Evolutionary conservation across 148 eudicot genomes (phyloP), one percentile per base, ranked within the genome.

Genomic region (Vaccinium vitisidaea): DNA sequence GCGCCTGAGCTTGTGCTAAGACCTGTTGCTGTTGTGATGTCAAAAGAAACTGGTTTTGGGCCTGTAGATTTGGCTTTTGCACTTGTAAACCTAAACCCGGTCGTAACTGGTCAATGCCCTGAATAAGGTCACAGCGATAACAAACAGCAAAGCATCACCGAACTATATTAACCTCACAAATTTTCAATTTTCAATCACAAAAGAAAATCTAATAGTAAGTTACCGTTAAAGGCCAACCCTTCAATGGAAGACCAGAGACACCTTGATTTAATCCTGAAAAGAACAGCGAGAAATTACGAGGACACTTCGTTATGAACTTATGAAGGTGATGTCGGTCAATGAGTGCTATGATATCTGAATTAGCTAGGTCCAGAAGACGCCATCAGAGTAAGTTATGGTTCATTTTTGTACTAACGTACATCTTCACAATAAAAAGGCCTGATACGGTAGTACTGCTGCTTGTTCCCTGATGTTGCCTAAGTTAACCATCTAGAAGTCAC

Each of bases 221-320:
- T 87, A 95, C 99, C 23, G 99, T 95, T 77, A 96, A 84, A 83
- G 99, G 99, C 99, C 99, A 96, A 76, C 99, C 99, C 95, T 96
- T 96, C 88, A 96, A 84, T 1, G 99, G 99, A 84, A 96, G 95
- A 89, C 94, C 87, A 70, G 90, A 92, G 81, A 92, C 92, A 56
- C 95, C 91, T 69, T 88, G 94, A 89, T 90, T 95, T 77, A 95
- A 84, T 69, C 95, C 98, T 94, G 87, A 56, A 75, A 79, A 65
- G 73, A 39, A 39, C 27, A 39, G 32, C 50, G 16, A 55, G 16
- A 55, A 53, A 85, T 11, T 63, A 80, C 10, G 25, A 61, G 50
- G 79, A 52, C n/a, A 13, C 0, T 25, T 70, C 6, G 16, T 30
- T 19, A 53, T 54, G 54, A 56, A 80, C 71, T 65, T 69, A 27